These are phyloP conservation scores for Royoungia palumana DNA, from an alignment of 768 basidiomycete species.

Conservation along the genomic window DNA sequence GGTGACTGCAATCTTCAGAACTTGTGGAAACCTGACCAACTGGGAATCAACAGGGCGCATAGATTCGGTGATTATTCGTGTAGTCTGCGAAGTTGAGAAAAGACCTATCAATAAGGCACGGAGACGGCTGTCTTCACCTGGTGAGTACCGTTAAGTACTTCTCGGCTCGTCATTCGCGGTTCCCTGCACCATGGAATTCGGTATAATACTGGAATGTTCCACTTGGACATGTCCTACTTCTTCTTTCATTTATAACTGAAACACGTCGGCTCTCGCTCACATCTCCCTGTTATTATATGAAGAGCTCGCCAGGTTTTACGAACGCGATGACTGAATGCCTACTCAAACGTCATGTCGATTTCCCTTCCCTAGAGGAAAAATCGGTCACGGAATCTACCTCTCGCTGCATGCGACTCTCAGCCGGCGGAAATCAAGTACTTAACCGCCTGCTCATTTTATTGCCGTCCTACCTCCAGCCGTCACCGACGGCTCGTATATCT, in stretches of 20 bases:
- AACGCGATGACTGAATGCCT: constrained; percentile 19
- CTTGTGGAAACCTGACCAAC: background rate
- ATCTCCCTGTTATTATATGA: background rate
- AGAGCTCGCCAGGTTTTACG: constrained; percentile 18
- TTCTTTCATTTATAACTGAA: constrained; percentile 6
- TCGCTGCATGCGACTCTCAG: constrained; percentile 5
- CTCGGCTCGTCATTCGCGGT: too few relatives aligned
- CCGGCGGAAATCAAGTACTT: constrained; percentile 5
- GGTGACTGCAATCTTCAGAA: background rate
- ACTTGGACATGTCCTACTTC: background rate
- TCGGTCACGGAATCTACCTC: constrained; percentile 1
- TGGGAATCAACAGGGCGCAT: too few relatives aligned
- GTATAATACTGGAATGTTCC: constrained; percentile 5
- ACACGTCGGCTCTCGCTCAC: constrained; percentile 5
- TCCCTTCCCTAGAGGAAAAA: constrained; percentile 1
- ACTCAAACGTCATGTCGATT: constrained; percentile 1
- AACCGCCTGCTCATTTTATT: constrained; percentile 18
- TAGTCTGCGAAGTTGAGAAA: background rate
- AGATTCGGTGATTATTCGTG: background rate
- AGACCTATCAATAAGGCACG: constrained; percentile 6
- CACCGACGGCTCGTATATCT: background rate
- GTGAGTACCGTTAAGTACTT: constrained; percentile 16
- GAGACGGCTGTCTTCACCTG: constrained; percentile 5
- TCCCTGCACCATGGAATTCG: too few relatives aligned
- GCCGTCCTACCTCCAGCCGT: constrained; percentile 6